Base-by-base conservation (phyloP, 1,139 yeast species). In the Taphrina communis region DNA sequence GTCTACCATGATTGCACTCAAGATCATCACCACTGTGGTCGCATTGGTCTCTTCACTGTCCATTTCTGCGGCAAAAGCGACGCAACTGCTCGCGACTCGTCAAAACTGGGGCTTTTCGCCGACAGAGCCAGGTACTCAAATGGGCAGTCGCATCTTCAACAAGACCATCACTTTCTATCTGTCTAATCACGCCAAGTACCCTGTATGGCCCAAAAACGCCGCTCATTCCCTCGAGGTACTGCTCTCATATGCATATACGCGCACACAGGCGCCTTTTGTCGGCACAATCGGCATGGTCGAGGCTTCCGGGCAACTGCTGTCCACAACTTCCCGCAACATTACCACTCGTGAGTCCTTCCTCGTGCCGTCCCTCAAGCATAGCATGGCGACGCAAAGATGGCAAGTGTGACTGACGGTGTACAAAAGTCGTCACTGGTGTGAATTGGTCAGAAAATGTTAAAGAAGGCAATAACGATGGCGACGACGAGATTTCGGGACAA, bases 281-380 rank as follows among this genome's bases (percentile, higher is more conserved):
- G 39, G 39, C 14, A 7, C 56, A 9, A 51, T 51, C 12, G 56
- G 56, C 14, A 51, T 51, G 56, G 56, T 51, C 56, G n/a, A n/a
- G n/a, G 51, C 51, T 14, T 46, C 51, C 51, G 51, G 51, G 11
- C 11, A 12, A 14, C 19, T 46, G 6, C 9, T 14, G 11, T 46
- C 51, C 2, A 9, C 51, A 2, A n/a, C 2, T 25, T 25, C 51
- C n/a, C 6, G 6, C n/a, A 46, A 46, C 51, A 46, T 46, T 6
- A 46, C 51, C 19, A 46, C 51, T 46, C 51, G 51, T 46, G 8
- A 46, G 51, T n/a, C 51, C 9, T 19, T 25, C 17, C 17, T 17
- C 17, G 17, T 17, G 17, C 17, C 17, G 51, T n/a, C 51, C 9
- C 6, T 25, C 31, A 25, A 25, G 31, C 4, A 25, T 25, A 25